A percentile compares a stretch with the other conserved stretches of the same genome.
These are phyloP conservation scores for Ilyonectria sp. DNA, from an alignment of 2,329 filamentous ascomycete genomes.

Conservation along the genomic window DNA sequence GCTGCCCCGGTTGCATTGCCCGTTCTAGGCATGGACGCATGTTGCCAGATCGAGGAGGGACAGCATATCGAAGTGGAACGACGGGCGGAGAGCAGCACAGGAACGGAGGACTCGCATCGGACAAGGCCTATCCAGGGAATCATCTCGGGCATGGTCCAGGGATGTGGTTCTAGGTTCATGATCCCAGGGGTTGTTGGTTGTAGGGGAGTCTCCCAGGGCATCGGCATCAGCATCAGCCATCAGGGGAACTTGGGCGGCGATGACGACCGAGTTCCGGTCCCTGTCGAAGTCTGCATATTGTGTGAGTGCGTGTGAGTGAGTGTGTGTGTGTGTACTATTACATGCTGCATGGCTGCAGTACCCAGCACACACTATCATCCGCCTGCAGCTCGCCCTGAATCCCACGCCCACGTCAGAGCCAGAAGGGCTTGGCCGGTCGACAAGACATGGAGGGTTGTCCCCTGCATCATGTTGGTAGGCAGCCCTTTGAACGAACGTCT, in stretches of 20 bases:
- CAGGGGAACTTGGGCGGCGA: background rate
- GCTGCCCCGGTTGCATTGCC: background rate
- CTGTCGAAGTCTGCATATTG: background rate
- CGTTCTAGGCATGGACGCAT: background rate
- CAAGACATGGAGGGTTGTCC: constrained; percentile 25
- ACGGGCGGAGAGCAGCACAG: background rate
- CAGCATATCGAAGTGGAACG: constrained; percentile 18
- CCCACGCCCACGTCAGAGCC: background rate
- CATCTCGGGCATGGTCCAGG: background rate
- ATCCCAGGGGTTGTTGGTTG: background rate
- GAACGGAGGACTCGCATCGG: background rate
- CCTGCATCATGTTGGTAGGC: constrained; percentile 18
- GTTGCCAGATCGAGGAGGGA: constrained; percentile 5
- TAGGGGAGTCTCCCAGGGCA: background rate
- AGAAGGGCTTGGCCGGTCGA: background rate
- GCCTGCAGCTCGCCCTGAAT: constrained; percentile 1
- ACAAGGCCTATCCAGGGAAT: background rate
- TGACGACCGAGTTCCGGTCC: background rate
- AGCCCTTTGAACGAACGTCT: constrained; percentile 8
- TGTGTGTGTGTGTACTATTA: background rate
- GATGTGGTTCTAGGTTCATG: background rate
- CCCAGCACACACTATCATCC: background rate
- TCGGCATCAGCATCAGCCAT: background rate
- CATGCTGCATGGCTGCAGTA: background rate
- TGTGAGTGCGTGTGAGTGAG: background rate